phyloP scores from a whole-genome alignment of 208 protist genomes.

The Leishmania martiniquensis region DNA sequence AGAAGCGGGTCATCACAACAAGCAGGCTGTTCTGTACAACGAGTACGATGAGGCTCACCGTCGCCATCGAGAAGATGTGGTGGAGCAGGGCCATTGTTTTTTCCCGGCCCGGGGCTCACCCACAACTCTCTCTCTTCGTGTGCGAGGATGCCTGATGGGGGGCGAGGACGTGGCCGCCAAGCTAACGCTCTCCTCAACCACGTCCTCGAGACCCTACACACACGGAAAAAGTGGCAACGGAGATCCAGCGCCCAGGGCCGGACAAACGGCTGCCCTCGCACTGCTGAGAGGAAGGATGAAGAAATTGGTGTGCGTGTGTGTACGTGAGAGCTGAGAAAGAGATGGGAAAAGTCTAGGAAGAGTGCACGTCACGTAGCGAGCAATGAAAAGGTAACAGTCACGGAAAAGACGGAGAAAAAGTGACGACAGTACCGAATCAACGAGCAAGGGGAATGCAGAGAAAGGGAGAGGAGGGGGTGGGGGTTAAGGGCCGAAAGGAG shows the following conservation, averaged over 20 bases:
- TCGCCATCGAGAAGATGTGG: constrained; percentile 31
- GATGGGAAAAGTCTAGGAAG: not conserved
- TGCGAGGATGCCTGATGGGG: not conserved
- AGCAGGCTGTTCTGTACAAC: constrained; percentile 79
- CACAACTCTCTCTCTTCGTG: not conserved
- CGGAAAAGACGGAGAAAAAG: too few relatives aligned
- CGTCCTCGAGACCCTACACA: not conserved
- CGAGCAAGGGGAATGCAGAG: not conserved
- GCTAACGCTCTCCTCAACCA: not conserved
- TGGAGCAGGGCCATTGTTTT: constrained; percentile 15
- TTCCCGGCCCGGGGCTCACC: not conserved
- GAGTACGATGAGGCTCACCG: constrained; percentile 72
- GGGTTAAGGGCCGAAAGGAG: not conserved
- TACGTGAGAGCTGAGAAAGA: not conserved
- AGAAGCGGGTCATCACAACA: constrained; percentile 77
- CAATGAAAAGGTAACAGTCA: not conserved
- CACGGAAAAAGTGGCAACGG: not conserved
- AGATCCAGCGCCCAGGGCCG: too few relatives aligned
- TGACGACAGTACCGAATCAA: too few relatives aligned
- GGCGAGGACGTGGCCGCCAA: too few relatives aligned
- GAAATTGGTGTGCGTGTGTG: not conserved
- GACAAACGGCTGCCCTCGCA: not conserved
- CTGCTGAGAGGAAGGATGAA: not conserved
- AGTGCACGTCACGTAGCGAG: not conserved
- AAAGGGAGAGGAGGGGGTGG: not conserved